Evolutionary conservation across 139 green algal species (phyloP).

Genomic region (Axilococcus clingmanii): DNA sequence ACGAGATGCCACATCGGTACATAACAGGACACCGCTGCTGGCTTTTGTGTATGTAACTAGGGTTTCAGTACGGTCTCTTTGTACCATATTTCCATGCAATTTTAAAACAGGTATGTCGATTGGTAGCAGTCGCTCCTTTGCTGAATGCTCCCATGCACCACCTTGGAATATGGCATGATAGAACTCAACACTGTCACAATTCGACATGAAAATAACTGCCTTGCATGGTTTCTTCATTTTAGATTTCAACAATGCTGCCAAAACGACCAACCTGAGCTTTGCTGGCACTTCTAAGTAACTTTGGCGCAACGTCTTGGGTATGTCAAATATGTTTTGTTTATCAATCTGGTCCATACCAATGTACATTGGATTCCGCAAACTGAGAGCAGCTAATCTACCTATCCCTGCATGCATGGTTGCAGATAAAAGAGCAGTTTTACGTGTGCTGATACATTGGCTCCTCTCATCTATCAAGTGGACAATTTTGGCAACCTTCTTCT

Average conservation of each 20-base stretch:
- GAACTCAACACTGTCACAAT: conserved; percentile 81
- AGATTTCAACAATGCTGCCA: conserved; percentile 47
- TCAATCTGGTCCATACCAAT: neutral
- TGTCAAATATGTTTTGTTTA: conserved; percentile 36
- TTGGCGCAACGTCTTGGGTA: conserved; percentile 66
- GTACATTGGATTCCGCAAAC: conserved; percentile 42
- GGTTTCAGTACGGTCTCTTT: conserved; percentile 56
- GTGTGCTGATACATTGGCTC: no score
- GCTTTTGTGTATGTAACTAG: conserved; percentile 59
- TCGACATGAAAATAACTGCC: conserved; percentile 88
- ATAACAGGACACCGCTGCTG: conserved; percentile 59
- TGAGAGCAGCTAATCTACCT: conserved; percentile 48
- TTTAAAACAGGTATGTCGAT: conserved; percentile 49
- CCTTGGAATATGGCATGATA: conserved; percentile 46
- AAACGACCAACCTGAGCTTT: conserved; percentile 66
- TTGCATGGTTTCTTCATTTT: conserved; percentile 32
- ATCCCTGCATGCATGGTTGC: conserved; percentile 77
- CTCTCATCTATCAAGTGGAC: conserved; percentile 24
- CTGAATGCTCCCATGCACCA: conserved; percentile 11
- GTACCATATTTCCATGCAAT: conserved; percentile 85
- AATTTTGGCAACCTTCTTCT: conserved; percentile 59
- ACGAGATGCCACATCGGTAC: conserved; percentile 75
- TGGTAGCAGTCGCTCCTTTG: conserved; percentile 25
- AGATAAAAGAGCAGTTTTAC: conserved; percentile 60
- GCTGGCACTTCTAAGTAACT: conserved; percentile 64